Evolutionary conservation across 225 moss, liverwort and hornwort species (phyloP).

Genomic region (Thuidium tamariscinum): DNA sequence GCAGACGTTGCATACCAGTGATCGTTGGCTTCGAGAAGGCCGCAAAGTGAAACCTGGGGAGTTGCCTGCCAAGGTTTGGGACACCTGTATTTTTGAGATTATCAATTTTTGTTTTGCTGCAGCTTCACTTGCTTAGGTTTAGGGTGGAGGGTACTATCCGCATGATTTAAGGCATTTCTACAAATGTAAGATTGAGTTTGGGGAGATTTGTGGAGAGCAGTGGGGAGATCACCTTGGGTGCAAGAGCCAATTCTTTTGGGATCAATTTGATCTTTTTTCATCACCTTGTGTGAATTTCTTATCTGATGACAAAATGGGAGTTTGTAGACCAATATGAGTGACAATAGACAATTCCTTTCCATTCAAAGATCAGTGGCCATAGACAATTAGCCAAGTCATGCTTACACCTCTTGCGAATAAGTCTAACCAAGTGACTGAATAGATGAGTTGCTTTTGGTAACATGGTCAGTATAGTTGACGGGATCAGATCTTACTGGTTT

Average conservation of each 20-base stretch:
- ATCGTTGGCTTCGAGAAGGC: slow-evolving; percentile 96
- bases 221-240: neutral
- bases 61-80: slow-evolving; percentile 65
- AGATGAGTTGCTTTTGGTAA: neutral
- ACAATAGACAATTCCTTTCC: neutral
- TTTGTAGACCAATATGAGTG: neutral
- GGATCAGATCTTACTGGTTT: neutral
- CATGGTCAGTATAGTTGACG: neutral
- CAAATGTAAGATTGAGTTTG: neutral
- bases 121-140: neutral
- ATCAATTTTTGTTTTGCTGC: neutral
- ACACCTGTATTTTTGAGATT: neutral
- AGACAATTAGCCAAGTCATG: neutral
- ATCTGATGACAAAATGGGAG: neutral
- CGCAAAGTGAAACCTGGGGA: slow-evolving; percentile 75
- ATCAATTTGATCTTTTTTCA: neutral
- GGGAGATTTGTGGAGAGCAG: neutral
- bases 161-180: neutral
- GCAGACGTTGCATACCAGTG: slow-evolving; percentile 79
- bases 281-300: neutral
- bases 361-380: neutral
- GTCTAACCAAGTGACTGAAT: neutral
- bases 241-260: no score
- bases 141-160: neutral
- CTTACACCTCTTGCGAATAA: neutral